Base-by-base conservation (phyloP, 306 rosid species). In the Acacia crassicarpa region DNA sequence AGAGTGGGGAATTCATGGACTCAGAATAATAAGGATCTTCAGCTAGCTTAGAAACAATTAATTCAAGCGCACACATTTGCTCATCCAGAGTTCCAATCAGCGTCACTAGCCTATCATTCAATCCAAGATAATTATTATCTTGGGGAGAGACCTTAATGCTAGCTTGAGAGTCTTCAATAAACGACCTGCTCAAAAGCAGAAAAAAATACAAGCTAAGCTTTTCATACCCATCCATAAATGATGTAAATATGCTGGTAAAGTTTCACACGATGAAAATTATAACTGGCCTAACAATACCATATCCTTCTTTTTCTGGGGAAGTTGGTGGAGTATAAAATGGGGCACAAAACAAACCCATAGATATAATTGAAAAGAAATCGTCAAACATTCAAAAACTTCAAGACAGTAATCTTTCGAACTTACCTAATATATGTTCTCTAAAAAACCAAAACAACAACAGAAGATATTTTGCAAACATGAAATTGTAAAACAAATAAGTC, bases 111-210 rank as follows among this genome's bases (percentile, higher is more conserved):
- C 99, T 91, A 85, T 96, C 99, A 82, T 89, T 96, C 81, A 90
- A 86, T 61, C 97, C 99, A 84, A 82, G 90, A 82, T 91, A 96
- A 87, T 89, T 94, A 87, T 92, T 91, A 87, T 96, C 99, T 85
- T 96, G 99, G 70, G 99, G 98, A 48, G 99, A 96, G 89, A 96
- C 94, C 88, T 96, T 96, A 80, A 96, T 96, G 87, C 97, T 91
- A 83, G 99, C 99, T 76, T 89, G 97, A 43, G 99, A 94, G 2
- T 94, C 99, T 86, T 96, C 99, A 82, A 96, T 96, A 83, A 96
- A 96, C 63, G 99, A 90, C 92, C 99, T 96, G 89, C 63, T 61
- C 83, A 85, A 83, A 51, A 82, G 94, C 48, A 67, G 83, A 85
- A 41, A 25, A 30, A 66, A 56, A 76, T 41, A 83, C 83, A 74